Evolutionary conservation across 768 basidiomycete genomes (phyloP).

Genomic region (Suillus subaureus): DNA sequence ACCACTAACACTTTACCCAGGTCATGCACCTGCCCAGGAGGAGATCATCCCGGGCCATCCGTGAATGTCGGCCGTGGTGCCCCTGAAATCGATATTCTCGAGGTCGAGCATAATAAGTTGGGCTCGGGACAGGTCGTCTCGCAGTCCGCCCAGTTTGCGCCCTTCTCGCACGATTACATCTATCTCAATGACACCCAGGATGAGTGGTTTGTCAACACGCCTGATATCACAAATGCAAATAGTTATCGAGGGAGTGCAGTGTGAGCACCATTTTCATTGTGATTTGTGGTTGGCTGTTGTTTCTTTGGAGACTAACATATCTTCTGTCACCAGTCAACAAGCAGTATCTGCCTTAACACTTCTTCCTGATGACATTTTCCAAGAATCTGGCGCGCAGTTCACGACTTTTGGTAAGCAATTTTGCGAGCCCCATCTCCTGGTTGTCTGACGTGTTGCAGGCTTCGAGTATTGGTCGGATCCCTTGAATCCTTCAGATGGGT

Average conservation of each 20-base stretch:
- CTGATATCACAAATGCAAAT: conserved; percentile 37
- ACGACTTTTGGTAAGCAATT: conserved; percentile 46
- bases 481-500: conserved; percentile 52
- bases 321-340: conserved; percentile 40
- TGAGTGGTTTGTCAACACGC: conserved; percentile 37
- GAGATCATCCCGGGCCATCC: conserved; percentile 78
- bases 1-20: conserved; percentile 30
- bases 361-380: conserved; percentile 49
- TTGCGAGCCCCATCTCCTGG: background rate
- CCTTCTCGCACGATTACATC: conserved; percentile 49
- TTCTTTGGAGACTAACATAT: background rate
- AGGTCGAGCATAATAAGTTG: conserved; percentile 68
- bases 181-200: conserved; percentile 38
- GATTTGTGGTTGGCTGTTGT: background rate
- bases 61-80: conserved; percentile 61
- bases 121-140: conserved; percentile 58
- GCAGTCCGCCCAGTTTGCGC: conserved; percentile 77
- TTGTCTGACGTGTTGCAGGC: conserved; percentile 37
- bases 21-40: conserved; percentile 73
- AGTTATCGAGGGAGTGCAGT: conserved; percentile 54
- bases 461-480: conserved; percentile 79
- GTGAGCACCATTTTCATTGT: conserved; percentile 22
- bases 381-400: conserved; percentile 55
- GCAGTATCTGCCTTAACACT: conserved; percentile 48
- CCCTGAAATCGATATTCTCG: conserved; percentile 84